These are phyloP conservation scores for Garcia nutans DNA, from an alignment of 345 rosid genomes.

Conservation along the genomic window DNA sequence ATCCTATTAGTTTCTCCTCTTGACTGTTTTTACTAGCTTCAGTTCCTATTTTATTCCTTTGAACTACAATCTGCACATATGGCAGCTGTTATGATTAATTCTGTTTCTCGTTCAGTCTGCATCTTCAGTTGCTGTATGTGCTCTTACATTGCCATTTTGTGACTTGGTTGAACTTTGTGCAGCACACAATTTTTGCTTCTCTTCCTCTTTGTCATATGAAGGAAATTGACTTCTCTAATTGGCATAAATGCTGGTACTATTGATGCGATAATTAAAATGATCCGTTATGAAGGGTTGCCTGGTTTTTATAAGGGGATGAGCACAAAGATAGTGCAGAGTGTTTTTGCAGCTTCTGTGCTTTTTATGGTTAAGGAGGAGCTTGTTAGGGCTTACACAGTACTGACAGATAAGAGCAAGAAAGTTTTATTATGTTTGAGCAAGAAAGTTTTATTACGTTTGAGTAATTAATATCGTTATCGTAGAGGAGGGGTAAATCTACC, in stretches of 20 bases:
- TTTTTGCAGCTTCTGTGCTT: conserved; percentile 72
- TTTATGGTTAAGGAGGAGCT: conserved; percentile 77
- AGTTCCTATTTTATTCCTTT: background rate
- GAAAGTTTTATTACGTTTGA: conserved; percentile 27
- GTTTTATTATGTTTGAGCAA: conserved; percentile 22
- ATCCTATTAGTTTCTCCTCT: too few species aligned
- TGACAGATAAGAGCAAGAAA: conserved; percentile 42
- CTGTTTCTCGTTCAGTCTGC: background rate
- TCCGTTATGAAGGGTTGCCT: conserved; percentile 54
- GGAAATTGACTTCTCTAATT: conserved; percentile 1
- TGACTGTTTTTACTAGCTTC: too few species aligned
- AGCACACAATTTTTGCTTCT: background rate
- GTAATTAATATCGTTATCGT: conserved; percentile 18
- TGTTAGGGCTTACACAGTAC: conserved; percentile 47
- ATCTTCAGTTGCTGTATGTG: background rate
- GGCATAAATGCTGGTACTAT: conserved; percentile 42
- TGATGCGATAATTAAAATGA: conserved; percentile 67
- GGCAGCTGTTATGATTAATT: background rate
- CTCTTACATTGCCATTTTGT: background rate
- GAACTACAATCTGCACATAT: background rate
- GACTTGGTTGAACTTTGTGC: background rate
- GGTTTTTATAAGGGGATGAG: conserved; percentile 74
- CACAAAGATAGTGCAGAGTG: conserved; percentile 74
- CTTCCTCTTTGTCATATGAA: background rate
- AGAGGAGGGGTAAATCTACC: background rate